Evolutionary conservation across 148 eudicot genomes (phyloP).

Genomic region (Diospyros kaki): DNA sequence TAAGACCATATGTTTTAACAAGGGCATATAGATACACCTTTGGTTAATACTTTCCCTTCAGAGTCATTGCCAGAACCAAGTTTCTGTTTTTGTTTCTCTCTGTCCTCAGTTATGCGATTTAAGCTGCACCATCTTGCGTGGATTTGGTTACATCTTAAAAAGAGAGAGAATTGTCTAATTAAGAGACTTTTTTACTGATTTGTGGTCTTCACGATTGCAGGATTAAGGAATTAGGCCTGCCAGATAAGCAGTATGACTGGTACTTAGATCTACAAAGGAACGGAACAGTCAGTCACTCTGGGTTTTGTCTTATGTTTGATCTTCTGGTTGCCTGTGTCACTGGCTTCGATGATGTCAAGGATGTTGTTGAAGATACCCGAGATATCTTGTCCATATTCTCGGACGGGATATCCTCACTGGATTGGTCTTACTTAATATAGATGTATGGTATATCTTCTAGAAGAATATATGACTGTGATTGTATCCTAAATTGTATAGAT

Average conservation of each 20-base stretch:
- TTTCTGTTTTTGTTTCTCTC: background rate
- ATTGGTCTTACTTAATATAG: too few relatives aligned
- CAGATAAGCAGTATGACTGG: constrained; percentile 71
- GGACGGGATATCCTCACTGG: too few relatives aligned
- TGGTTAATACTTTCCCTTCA: background rate
- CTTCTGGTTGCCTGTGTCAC: constrained; percentile 69
- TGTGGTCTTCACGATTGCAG: constrained; percentile 27
- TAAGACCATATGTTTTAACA: constrained; percentile 13
- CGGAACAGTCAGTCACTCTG: constrained; percentile 66
- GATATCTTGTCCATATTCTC: too few relatives aligned
- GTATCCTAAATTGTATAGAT: too few relatives aligned
- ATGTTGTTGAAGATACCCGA: constrained; percentile 1
- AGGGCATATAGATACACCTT: background rate
- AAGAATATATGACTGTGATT: too few relatives aligned
- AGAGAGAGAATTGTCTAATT: background rate
- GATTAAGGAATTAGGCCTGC: constrained; percentile 58
- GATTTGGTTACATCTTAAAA: background rate
- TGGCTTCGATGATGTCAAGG: constrained; percentile 70
- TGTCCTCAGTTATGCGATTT: background rate
- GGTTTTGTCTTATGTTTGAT: constrained; percentile 72
- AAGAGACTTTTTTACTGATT: background rate
- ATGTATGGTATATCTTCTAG: too few relatives aligned
- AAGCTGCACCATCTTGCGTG: background rate
- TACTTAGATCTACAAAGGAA: constrained; percentile 79
- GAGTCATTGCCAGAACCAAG: background rate